Evolutionary conservation across 805 yeast species (phyloP), one percentile per base, ranked within the genome.

Genomic region (Brettanomyces sp.): DNA sequence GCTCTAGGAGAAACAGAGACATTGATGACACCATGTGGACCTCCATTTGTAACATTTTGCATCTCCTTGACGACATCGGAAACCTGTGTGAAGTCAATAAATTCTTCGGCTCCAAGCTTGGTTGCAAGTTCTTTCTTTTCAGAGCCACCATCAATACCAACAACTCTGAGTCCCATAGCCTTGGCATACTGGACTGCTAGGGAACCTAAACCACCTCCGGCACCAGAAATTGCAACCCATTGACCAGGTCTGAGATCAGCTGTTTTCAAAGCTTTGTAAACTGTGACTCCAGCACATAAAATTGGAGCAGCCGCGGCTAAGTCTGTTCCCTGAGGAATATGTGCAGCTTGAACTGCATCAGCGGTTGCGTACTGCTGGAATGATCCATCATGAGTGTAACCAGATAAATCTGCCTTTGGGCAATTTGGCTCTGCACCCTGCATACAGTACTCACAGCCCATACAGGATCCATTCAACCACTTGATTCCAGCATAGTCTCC

Each of bases 301-400:
- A 86, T 79, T 56, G 95, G 95, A 9, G 95, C 80, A 51, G 79
- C 76, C 52, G 70, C 73, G 46, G 91, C 89, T 56, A 86, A 75
- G 61, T 87, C 90, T 38, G 85, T 69, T 48, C 81, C 84, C 57
- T 74, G 59, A 49, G 95, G 90, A 57, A 87, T 79, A 55, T 74
- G 71, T 38, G 95, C 95, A 37, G 93, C 95, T 62, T 86, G 95
- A 47, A 82, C 76, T 38, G 91, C 93, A 65, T 85, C 90, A 38
- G 91, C 95, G 39, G 91, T 80, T 45, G 89, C 89, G 65, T 85
- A 87, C 69, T 87, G 87, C 68, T 87, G 95, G 82, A 87, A 85
- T 34, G 95, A 80, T 55, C 95, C 95, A 65, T 88, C 91, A 60
- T 82, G 89, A 40, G 90, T 82, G 79, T 84, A 87, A 58, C 95